phyloP scores from a whole-genome alignment of 148 eudicot genomes.

The Cornus suecica region DNA sequence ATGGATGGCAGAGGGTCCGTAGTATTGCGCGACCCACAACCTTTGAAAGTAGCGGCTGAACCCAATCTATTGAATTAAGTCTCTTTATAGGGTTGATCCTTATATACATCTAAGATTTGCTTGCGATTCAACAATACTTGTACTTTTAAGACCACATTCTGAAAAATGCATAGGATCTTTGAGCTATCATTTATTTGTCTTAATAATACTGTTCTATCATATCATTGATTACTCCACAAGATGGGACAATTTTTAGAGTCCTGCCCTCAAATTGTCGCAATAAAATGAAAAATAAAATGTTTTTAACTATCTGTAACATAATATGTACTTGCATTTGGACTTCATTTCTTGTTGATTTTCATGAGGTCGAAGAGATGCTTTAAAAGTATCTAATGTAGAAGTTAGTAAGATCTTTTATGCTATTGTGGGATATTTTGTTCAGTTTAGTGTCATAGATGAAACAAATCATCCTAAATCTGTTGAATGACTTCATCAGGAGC shows the following conservation, averaged over 20 bases:
- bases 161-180: not conserved
- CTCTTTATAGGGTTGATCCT: too few relatives aligned
- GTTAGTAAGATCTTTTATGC: not conserved
- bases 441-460: not conserved
- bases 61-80: too few relatives aligned
- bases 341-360: not conserved
- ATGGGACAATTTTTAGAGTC: not conserved
- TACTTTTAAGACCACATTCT: not conserved
- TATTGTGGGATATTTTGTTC: not conserved
- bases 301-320: not conserved
- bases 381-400: not conserved
- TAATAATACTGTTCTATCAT: not conserved
- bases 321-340: not conserved
- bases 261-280: not conserved
- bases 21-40: too few relatives aligned
- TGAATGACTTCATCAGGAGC: not conserved
- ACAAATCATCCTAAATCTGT: not conserved
- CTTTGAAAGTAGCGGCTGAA: too few relatives aligned
- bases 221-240: not conserved
- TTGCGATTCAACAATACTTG: too few relatives aligned
- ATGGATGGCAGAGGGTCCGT: too few relatives aligned
- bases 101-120: not conserved
- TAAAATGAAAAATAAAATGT: not conserved
- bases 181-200: not conserved
- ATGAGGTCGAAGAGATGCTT: not conserved